These are phyloP conservation scores for Stachybotrys elegans DNA, from an alignment of 2,329 filamentous ascomycete genomes.

Conservation along the genomic window DNA sequence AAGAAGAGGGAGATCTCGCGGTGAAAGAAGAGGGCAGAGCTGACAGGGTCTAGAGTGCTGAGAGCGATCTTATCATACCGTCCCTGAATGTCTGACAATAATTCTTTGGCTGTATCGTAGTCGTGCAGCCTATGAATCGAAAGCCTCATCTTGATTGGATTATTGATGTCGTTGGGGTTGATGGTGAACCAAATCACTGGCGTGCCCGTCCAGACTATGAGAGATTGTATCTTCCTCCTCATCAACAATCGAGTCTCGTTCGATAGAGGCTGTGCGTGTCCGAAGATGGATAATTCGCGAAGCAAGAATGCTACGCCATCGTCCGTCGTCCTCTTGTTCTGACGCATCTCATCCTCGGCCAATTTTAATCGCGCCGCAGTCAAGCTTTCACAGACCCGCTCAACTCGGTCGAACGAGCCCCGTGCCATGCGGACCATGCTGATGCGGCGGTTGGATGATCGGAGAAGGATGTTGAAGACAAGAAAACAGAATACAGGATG, in stretches of 20 bases:
- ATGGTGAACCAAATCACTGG: conserved; percentile 7
- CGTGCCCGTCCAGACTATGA: conserved; percentile 5
- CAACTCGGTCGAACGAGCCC: conserved; percentile 3
- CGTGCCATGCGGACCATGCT: conserved; percentile 5
- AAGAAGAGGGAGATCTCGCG: conserved; percentile 9
- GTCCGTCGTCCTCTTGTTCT: background rate
- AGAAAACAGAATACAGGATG: conserved; percentile 9
- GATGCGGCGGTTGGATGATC: conserved; percentile 4
- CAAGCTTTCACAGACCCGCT: conserved; percentile 1
- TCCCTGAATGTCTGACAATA: background rate
- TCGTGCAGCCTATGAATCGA: conserved; percentile 5
- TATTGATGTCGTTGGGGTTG: conserved; percentile 9
- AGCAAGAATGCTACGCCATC: background rate
- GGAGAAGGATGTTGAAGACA: conserved; percentile 9
- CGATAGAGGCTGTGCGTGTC: conserved; percentile 3
- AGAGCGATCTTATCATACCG: background rate
- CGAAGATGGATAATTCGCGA: background rate
- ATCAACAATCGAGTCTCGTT: conserved; percentile 4
- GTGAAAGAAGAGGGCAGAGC: conserved; percentile 6
- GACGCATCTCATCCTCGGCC: conserved; percentile 4
- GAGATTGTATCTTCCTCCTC: conserved; percentile 7
- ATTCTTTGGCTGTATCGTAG: background rate
- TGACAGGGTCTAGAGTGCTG: conserved; percentile 3
- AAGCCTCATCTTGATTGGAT: conserved; percentile 9
- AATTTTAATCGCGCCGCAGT: conserved; percentile 3